Evolutionary conservation across 805 yeast genomes (phyloP).

Genomic region (Lipomyces yamadae): DNA sequence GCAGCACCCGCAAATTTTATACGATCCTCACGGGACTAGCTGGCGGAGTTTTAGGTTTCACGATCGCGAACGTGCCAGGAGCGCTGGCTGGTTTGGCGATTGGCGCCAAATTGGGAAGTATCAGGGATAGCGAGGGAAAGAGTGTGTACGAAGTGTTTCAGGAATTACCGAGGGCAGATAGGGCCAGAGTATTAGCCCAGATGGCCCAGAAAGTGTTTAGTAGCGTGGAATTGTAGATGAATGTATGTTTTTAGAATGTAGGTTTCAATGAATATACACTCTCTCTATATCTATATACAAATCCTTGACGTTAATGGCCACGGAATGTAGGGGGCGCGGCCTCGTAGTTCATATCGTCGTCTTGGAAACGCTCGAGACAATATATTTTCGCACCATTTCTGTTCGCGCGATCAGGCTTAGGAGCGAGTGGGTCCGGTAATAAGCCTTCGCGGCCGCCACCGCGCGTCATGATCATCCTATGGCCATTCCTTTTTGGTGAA

Average conservation of each 20-base stretch:
- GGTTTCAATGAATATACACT: not conserved
- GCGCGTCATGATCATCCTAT: slow-evolving; percentile 12
- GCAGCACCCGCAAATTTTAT: slow-evolving; percentile 13
- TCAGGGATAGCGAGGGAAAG: slow-evolving; percentile 37
- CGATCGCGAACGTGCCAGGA: slow-evolving; percentile 39
- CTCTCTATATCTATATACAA: not conserved
- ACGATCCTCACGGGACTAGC: slow-evolving; percentile 32
- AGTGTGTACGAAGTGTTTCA: slow-evolving; percentile 37
- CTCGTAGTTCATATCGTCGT: not conserved
- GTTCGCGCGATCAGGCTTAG: slow-evolving; percentile 12
- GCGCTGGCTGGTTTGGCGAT: slow-evolving; percentile 39
- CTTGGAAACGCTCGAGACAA: not conserved
- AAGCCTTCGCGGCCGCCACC: slow-evolving; percentile 11
- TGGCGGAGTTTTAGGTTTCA: slow-evolving; percentile 39
- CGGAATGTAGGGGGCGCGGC: not conserved
- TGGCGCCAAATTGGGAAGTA: slow-evolving; percentile 38
- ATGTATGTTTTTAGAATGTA: not conserved
- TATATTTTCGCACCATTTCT: slow-evolving; percentile 18
- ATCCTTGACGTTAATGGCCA: not conserved
- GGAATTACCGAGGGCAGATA: slow-evolving; percentile 33
- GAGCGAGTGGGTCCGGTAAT: slow-evolving; percentile 18
- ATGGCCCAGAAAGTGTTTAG: slow-evolving; percentile 27
- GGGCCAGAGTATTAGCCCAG: slow-evolving; percentile 30
- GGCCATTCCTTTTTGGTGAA: slow-evolving; percentile 24
- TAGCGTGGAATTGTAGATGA: not conserved